These are phyloP conservation scores for Paramecium octaurelia DNA, from an alignment of 73 alveolate genomes.

Conservation along the genomic window DNA sequence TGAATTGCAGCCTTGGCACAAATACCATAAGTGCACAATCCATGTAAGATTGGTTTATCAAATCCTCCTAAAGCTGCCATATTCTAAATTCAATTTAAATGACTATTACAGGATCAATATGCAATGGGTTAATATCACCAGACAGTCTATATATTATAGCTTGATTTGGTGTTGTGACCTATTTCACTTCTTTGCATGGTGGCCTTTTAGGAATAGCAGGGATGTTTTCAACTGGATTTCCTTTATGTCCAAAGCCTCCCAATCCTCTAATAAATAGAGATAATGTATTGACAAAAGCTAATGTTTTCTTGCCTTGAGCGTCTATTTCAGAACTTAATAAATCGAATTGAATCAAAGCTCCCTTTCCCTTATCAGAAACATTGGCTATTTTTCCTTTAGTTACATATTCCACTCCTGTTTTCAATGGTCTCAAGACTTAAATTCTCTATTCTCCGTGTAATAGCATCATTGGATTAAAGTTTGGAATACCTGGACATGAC, in stretches of 20 bases:
- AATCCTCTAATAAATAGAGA: slow-evolving; percentile 80
- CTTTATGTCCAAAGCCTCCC: slow-evolving; percentile 85
- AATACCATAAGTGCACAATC: slow-evolving; percentile 84
- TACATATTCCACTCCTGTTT: slow-evolving; percentile 57
- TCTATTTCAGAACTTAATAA: slow-evolving; percentile 52
- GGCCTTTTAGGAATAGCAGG: slow-evolving; percentile 78
- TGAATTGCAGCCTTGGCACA: slow-evolving; percentile 71
- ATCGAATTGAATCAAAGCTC: slow-evolving; percentile 68
- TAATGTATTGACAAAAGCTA: slow-evolving; percentile 23
- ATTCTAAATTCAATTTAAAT: not conserved
- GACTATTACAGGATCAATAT: slow-evolving; percentile 68
- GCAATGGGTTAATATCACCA: slow-evolving; percentile 86
- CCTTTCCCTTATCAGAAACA: slow-evolving; percentile 82
- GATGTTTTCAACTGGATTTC: slow-evolving; percentile 54
- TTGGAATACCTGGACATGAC: slow-evolving; percentile 82
- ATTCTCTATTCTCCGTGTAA: slow-evolving; percentile 88
- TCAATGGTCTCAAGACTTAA: slow-evolving; percentile 65
- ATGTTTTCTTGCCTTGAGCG: slow-evolving; percentile 37
- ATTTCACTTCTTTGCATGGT: slow-evolving; percentile 70
- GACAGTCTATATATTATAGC: slow-evolving; percentile 81
- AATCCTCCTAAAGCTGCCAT: slow-evolving; percentile 88
- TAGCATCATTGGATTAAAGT: slow-evolving; percentile 90
- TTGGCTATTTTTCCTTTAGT: slow-evolving; percentile 67
- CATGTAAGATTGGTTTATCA: slow-evolving; percentile 88
- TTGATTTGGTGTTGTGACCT: slow-evolving; percentile 68